These are phyloP conservation scores for Hypocrella siamensis DNA, from an alignment of 2,329 filamentous ascomycete species.

Conservation along the genomic window DNA sequence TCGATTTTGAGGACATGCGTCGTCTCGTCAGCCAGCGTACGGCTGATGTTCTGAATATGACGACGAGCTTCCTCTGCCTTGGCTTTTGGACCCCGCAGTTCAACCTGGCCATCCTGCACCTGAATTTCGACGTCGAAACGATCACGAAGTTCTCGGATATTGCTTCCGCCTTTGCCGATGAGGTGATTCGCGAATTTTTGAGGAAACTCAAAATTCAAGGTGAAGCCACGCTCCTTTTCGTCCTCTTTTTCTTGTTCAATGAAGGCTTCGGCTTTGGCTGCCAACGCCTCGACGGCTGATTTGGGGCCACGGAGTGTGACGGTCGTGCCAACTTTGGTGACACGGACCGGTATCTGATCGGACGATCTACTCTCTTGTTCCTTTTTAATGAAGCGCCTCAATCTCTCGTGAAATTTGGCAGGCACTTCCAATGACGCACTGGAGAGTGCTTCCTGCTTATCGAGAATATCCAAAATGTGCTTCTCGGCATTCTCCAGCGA, in stretches of 20 bases:
- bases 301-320: constrained; percentile 66
- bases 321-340: constrained; percentile 40
- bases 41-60: constrained; percentile 64
- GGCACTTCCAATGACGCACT: constrained; percentile 40
- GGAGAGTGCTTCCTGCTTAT: constrained; percentile 39
- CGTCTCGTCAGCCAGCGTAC: constrained; percentile 79
- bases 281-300: constrained; percentile 55
- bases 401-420: constrained; percentile 46
- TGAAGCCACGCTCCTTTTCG: constrained; percentile 85
- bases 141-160: constrained; percentile 50
- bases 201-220: constrained; percentile 77
- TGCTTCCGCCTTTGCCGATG: constrained; percentile 51
- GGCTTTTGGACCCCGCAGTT: constrained; percentile 87
- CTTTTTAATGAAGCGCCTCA: constrained; percentile 47
- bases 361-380: constrained; percentile 42
- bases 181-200: constrained; percentile 86
- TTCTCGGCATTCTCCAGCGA: constrained; percentile 38
- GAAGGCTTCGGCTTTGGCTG: constrained; percentile 60
- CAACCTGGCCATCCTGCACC: constrained; percentile 84
- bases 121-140: constrained; percentile 64
- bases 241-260: constrained; percentile 80
- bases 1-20: constrained; percentile 81
- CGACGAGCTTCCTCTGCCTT: constrained; percentile 80
- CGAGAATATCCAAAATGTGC: constrained; percentile 41
- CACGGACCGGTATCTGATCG: constrained; percentile 44